Conservation (phyloP, 148 eudicot genomes). For the Oxyria digyna region DNA sequence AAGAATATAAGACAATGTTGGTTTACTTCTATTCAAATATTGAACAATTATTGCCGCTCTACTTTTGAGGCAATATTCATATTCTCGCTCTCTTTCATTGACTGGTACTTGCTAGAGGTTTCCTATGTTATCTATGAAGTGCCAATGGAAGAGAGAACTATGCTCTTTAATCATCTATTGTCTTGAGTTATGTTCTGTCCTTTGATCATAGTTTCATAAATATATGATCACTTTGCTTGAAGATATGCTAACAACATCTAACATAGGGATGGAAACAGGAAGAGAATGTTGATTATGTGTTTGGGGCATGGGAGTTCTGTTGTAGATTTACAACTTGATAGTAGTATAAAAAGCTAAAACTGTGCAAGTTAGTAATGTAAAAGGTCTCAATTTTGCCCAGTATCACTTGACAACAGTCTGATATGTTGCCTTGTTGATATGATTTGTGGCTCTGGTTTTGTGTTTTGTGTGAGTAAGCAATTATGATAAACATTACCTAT, state of each 20-base stretch:
- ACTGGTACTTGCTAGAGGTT: background rate
- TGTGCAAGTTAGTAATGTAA: background rate
- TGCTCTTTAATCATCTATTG: background rate
- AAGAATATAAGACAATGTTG: background rate
- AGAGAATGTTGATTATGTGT: background rate
- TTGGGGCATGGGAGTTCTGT: background rate
- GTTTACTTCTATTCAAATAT: background rate
- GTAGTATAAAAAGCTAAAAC: background rate
- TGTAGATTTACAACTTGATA: slow-evolving; percentile 1
- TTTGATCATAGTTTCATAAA: background rate
- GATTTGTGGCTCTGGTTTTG: background rate
- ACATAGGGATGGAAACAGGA: background rate
- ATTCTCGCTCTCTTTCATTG: background rate
- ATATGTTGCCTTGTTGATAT: background rate
- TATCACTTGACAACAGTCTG: background rate
- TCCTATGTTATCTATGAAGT: background rate
- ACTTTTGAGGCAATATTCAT: background rate
- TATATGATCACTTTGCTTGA: background rate
- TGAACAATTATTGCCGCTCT: background rate
- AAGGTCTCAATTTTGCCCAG: background rate
- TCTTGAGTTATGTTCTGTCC: background rate
- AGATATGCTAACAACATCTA: background rate
- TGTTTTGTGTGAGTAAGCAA: background rate
- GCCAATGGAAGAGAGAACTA: background rate
- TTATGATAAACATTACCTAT: background rate